These are phyloP conservation scores for Fusarium domesticum DNA, from an alignment of 2,329 filamentous ascomycete species.

Conservation along the genomic window DNA sequence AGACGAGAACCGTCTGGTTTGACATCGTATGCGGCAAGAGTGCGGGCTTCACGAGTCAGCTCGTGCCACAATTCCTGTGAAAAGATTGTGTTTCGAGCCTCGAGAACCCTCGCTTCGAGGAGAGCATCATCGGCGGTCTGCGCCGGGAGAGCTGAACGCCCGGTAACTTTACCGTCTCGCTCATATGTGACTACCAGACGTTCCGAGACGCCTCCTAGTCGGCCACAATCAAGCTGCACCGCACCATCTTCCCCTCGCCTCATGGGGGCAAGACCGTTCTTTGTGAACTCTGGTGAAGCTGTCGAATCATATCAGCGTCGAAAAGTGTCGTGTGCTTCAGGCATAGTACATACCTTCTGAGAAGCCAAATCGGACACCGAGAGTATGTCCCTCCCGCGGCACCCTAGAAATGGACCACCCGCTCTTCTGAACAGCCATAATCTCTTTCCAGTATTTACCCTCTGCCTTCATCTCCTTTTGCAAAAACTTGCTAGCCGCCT, in stretches of 20 bases:
- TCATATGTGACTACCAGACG: conserved; percentile 67
- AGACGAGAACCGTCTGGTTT: conserved; percentile 58
- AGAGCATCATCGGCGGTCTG: conserved; percentile 50
- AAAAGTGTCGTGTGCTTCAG: not conserved
- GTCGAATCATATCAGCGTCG: conserved; percentile 27
- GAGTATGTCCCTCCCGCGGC: conserved; percentile 66
- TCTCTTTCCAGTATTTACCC: conserved; percentile 83
- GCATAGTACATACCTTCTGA: conserved; percentile 57
- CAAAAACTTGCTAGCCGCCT: conserved; percentile 68
- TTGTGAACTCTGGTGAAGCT: conserved; percentile 56
- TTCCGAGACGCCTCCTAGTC: conserved; percentile 49
- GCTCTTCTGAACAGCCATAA: conserved; percentile 74
- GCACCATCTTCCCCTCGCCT: conserved; percentile 70
- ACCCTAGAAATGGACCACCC: conserved; percentile 84
- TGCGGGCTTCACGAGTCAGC: conserved; percentile 75
- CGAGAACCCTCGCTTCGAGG: conserved; percentile 66
- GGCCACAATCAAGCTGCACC: conserved; percentile 67
- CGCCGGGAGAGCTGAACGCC: conserved; percentile 51
- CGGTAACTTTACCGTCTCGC: conserved; percentile 55
- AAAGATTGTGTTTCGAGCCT: conserved; percentile 75
- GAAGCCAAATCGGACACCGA: conserved; percentile 89
- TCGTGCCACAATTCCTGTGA: conserved; percentile 90
- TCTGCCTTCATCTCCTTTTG: conserved; percentile 76
- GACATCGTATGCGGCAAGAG: conserved; percentile 68
- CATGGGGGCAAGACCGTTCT: conserved; percentile 78